Evolutionary conservation across 2,329 filamentous ascomycete genomes (phyloP).

Genomic region (Didymella sp.): DNA sequence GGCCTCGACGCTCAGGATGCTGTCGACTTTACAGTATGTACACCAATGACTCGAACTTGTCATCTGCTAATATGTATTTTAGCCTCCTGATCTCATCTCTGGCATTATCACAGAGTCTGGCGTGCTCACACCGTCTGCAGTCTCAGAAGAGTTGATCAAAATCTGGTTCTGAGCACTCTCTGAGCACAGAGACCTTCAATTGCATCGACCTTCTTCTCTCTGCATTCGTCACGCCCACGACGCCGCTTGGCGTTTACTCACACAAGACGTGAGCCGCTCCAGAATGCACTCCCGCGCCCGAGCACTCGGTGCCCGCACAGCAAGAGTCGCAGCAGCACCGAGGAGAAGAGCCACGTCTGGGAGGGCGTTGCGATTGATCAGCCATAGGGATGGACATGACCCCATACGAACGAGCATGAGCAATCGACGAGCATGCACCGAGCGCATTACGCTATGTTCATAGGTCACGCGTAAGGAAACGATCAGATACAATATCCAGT

Average conservation of each 20-base stretch:
- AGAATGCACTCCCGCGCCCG: conserved; percentile 12
- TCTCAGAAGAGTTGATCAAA: conserved; percentile 73
- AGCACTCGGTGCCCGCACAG: conserved; percentile 17
- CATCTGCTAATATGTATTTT: conserved; percentile 11
- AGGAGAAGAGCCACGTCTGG: conserved; percentile 20
- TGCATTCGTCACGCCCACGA: background rate
- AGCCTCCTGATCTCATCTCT: conserved; percentile 73
- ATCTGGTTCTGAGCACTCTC: conserved; percentile 57
- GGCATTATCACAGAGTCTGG: conserved; percentile 79
- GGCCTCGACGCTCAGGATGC: conserved; percentile 53
- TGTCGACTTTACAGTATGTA: conserved; percentile 73
- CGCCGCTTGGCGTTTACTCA: conserved; percentile 18
- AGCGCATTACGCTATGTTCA: background rate
- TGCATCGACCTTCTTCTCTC: conserved; percentile 13
- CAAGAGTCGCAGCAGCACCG: conserved; percentile 21
- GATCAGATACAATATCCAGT: conserved; percentile 20
- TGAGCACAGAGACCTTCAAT: conserved; percentile 18
- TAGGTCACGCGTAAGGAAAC: background rate
- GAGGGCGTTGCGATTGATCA: conserved; percentile 15
- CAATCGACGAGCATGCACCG: background rate
- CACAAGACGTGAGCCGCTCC: conserved; percentile 19
- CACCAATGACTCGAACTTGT: background rate
- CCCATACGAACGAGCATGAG: no score
- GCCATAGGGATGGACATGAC: background rate
- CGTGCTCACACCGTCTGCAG: conserved; percentile 72